phyloP scores from a whole-genome alignment of 495 filamentous ascomycete genomes.

The Cairneyella variabilis region DNA sequence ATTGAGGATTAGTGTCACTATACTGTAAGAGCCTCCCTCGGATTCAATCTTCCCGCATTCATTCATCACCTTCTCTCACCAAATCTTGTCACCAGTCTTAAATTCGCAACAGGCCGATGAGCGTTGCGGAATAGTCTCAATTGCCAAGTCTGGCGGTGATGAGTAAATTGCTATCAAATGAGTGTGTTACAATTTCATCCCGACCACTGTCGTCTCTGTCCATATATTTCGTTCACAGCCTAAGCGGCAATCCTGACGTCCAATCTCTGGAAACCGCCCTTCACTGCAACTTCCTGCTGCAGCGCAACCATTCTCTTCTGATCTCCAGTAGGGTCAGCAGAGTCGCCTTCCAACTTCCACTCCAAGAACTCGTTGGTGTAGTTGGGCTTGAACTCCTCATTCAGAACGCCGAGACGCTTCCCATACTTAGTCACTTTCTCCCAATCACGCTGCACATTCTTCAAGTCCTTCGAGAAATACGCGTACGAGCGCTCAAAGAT shows the following conservation, averaged over 20 bases:
- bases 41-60: no score
- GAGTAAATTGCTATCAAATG: no score
- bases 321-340: constrained; percentile 57
- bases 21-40: no score
- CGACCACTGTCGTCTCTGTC: neutral
- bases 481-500: constrained; percentile 70
- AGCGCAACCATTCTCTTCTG: constrained; percentile 63
- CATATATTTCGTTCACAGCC: neutral
- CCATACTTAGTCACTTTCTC: constrained; percentile 66
- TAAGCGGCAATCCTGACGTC: constrained; percentile 12
- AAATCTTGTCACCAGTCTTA: neutral
- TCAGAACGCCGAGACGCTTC: constrained; percentile 59
- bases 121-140: no score
- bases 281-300: constrained; percentile 50
- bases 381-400: constrained; percentile 55
- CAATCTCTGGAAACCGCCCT: constrained; percentile 44
- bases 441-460: constrained; percentile 69
- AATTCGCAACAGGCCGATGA: neutral
- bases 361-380: constrained; percentile 63
- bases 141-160: no score
- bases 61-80: neutral
- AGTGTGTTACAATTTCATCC: no score
- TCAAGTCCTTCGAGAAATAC: constrained; percentile 66
- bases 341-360: constrained; percentile 58
- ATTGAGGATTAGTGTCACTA: no score